A percentile compares a stretch with the other conserved stretches of the same genome.
Conservation (phyloP, 2,329 filamentous ascomycete species). For the Chaetoscypha palmicola region DNA sequence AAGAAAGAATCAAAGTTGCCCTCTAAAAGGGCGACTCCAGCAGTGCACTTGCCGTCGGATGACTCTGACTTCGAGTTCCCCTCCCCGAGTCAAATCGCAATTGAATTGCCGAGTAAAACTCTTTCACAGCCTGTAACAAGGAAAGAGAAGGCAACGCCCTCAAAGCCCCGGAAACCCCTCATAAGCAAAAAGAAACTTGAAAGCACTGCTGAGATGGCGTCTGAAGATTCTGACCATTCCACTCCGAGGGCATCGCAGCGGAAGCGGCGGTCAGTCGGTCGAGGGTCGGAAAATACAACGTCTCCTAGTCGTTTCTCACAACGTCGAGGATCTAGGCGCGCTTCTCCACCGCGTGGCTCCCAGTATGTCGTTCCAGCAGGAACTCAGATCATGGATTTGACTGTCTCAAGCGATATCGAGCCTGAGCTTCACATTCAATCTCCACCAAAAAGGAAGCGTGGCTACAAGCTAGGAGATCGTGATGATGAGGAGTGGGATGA, state of each 20-base stretch:
- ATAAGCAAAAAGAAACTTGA: slow-evolving; percentile 37
- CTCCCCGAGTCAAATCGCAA: no score
- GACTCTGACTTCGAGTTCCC: slow-evolving; percentile 17
- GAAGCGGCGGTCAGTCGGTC: not conserved
- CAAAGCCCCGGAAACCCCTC: slow-evolving; percentile 21
- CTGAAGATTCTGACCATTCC: slow-evolving; percentile 12
- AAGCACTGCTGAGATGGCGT: slow-evolving; percentile 31
- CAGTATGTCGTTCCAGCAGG: slow-evolving; percentile 29
- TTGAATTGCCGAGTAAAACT: no score
- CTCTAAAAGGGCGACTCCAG: no score
- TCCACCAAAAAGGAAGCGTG: slow-evolving; percentile 1
- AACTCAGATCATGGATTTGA: slow-evolving; percentile 34
- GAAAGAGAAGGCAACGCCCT: slow-evolving; percentile 15
- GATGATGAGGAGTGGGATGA: slow-evolving; percentile 14
- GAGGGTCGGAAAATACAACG: not conserved
- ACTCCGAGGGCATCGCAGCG: slow-evolving; percentile 20
- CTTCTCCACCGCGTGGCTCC: not conserved
- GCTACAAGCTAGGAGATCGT: not conserved
- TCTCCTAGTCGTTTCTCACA: no score
- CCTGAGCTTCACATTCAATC: no score
- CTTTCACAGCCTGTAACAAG: slow-evolving; percentile 29
- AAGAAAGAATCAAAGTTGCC: no score
- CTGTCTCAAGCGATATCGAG: slow-evolving; percentile 22
- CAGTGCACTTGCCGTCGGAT: no score
- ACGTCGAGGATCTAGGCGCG: no score